Evolutionary conservation across 352 stramenopile genomes (phyloP).

Genomic region (Globisporangium polare): DNA sequence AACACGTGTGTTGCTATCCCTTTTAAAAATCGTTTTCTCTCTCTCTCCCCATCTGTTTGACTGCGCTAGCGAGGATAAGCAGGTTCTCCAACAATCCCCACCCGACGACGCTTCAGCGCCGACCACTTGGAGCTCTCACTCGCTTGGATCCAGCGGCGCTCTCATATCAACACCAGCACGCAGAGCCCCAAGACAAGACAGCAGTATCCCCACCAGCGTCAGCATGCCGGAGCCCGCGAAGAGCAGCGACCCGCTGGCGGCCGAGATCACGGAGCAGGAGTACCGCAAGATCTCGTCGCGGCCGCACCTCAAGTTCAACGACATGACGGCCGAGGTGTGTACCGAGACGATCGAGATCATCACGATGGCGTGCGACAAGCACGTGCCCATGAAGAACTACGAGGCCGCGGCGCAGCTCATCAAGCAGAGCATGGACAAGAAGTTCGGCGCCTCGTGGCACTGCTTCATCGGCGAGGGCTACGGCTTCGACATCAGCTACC

Average conservation of each 20-base stretch:
- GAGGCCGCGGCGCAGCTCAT: slow-evolving; percentile 91
- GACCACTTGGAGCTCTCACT: too few species aligned
- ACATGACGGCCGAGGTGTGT: slow-evolving; percentile 93
- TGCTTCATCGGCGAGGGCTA: slow-evolving; percentile 96
- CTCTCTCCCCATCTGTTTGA: too few species aligned
- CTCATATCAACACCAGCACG: too few species aligned
- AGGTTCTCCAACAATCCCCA: too few species aligned
- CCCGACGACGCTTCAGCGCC: too few species aligned
- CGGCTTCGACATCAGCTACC: slow-evolving; percentile 95
- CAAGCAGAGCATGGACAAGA: slow-evolving; percentile 97
- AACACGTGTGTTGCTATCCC: too few species aligned
- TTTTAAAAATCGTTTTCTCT: too few species aligned
- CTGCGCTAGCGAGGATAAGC: too few species aligned
- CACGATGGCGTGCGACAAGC: slow-evolving; percentile 96
- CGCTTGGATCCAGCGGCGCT: too few species aligned
- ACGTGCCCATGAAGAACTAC: slow-evolving; percentile 92
- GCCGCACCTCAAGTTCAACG: slow-evolving; percentile 77
- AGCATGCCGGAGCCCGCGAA: slow-evolving; percentile 57
- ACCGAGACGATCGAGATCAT: slow-evolving; percentile 95
- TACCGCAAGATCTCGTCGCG: slow-evolving; percentile 85
- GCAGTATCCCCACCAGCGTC: too few species aligned
- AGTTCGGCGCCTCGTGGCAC: slow-evolving; percentile 95
- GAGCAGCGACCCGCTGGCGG: slow-evolving; percentile 20
- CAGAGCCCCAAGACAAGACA: too few species aligned
- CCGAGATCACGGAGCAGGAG: slow-evolving; percentile 66